Evolutionary conservation across 1,139 yeast genomes (phyloP), one percentile per base, ranked within the genome.

Genomic region (Candida anutae): DNA sequence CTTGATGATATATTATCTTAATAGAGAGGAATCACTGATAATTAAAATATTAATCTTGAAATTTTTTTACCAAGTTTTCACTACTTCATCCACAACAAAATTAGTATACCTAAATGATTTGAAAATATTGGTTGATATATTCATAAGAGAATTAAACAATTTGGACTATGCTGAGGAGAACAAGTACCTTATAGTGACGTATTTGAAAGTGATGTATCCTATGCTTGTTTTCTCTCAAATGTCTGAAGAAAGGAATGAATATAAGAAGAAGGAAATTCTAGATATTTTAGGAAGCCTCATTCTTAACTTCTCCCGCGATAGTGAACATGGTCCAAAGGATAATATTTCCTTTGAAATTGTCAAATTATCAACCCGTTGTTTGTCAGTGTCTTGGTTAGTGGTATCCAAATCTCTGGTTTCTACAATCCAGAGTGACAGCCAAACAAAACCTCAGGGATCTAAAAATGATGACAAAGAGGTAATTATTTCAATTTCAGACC

Each of bases 91-190:
- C 28, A 77, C 90, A 0, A 61, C 74, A 23, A 82, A 80, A 29
- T 67, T 78, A 35, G 71, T 82, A 29, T 90, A 90, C 48, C 62
- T 83, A 35, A 90, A 90, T 46, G 98, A 90, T 50, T 57, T 88
- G 34, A 76, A 80, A 43, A 94, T 90, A 5, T 66, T 90, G 35
- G 75, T 82, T n/a, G 95, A 87, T 41, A 85, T 90, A 6, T 65
- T 88, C 30, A 66, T 87, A 4, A 60, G 97, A 32, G 95, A 88
- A 49, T 62, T 88, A 31, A 71, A 73, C 38, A 76, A 87, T 46
- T 54, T 85, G 28, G 74, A 67, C 22, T 59, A 54, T 33, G 36
- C 51, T 13, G 48, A 47, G n/a, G 46, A 46, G 9, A 63, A 72
- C 27, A 37, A 55, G 25, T 43, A 58, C 13, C 58, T 87, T 28